Conservation (phyloP, 495 filamentous ascomycete genomes). For the Rhizodiscina lignyota region DNA sequence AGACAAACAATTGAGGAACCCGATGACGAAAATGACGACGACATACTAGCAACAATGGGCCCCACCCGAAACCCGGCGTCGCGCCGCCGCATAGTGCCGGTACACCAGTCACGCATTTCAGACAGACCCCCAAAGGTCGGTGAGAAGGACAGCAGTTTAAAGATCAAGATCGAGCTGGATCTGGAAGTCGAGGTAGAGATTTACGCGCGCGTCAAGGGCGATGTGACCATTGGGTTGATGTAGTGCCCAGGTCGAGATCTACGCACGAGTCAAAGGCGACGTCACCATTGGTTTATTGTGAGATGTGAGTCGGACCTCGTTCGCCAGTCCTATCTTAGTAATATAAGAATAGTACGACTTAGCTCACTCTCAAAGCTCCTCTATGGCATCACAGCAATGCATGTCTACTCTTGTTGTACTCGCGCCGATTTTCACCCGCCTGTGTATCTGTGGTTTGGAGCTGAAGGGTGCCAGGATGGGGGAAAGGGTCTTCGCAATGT, state of each 20-base stretch:
- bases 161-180: conserved; percentile 18
- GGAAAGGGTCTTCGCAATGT: too few relatives aligned
- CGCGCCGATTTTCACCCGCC: too few relatives aligned
- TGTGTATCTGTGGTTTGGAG: too few relatives aligned
- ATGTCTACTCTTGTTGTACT: too few relatives aligned
- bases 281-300: conserved; percentile 12
- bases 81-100: conserved; percentile 11
- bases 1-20: conserved; percentile 5
- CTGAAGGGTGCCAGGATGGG: too few relatives aligned
- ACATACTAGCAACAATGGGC: conserved; percentile 1
- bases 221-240: conserved; percentile 14
- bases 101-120: conserved; percentile 16
- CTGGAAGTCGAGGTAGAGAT: conserved; percentile 14
- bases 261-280: conserved; percentile 11
- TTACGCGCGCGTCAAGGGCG: conserved; percentile 11
- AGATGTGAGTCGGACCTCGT: conserved; percentile 8
- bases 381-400: too few relatives aligned
- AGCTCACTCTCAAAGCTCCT: too few relatives aligned
- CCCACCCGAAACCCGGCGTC: background rate
- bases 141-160: conserved; percentile 13
- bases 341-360: too few relatives aligned
- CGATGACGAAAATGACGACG: conserved; percentile 5
- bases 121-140: conserved; percentile 12
- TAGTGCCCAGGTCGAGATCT: conserved; percentile 7
- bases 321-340: too few relatives aligned